These are phyloP conservation scores for Psophocarpus tetragonolobus DNA, from an alignment of 306 rosid species.

Conservation along the genomic window DNA sequence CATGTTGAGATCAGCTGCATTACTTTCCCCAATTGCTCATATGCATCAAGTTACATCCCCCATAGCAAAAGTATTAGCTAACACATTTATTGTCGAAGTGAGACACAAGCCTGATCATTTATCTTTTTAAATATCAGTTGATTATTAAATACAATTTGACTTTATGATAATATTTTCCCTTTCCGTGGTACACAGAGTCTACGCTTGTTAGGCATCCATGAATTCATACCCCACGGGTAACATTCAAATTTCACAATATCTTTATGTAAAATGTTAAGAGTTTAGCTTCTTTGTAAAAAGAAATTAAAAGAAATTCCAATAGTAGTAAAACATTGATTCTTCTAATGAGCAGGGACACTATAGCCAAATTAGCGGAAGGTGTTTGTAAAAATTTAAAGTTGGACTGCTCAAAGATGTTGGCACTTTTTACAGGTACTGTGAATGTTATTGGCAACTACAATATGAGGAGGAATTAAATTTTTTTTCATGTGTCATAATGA, in stretches of 20 bases:
- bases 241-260: neutral
- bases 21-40: slow-evolving; percentile 81
- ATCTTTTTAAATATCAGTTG: neutral
- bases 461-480: neutral
- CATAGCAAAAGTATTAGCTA: slow-evolving; percentile 45
- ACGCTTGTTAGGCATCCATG: slow-evolving; percentile 51
- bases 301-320: neutral
- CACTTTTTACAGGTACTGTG: slow-evolving; percentile 60
- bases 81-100: slow-evolving; percentile 54
- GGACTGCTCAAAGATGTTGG: slow-evolving; percentile 50
- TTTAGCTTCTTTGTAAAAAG: neutral
- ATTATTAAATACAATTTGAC: neutral
- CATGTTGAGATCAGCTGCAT: slow-evolving; percentile 66
- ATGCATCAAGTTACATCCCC: slow-evolving; percentile 50
- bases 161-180: neutral
- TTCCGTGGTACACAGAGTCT: slow-evolving; percentile 40
- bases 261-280: neutral
- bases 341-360: slow-evolving; percentile 41
- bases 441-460: neutral
- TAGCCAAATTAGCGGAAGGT: slow-evolving; percentile 30
- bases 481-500: neutral
- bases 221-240: slow-evolving; percentile 63
- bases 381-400: slow-evolving; percentile 49
- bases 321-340: neutral
- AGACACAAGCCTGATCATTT: neutral